phyloP scores from a whole-genome alignment of 805 yeast genomes.

The Sugiyamaella boreocaroliniensis region DNA sequence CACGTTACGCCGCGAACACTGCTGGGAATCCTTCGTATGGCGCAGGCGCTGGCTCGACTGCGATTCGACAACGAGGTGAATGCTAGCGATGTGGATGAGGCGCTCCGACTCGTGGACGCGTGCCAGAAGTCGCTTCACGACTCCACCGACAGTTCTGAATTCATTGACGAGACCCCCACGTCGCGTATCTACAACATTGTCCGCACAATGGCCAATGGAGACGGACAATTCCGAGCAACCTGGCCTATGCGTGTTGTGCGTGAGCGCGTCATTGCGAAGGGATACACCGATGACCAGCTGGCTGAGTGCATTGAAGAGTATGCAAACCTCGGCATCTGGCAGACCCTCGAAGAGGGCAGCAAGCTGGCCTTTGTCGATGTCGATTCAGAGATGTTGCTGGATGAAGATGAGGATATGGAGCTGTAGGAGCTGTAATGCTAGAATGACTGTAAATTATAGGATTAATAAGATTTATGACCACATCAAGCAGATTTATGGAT shows the following conservation, averaged over 20 bases:
- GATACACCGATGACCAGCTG: slow-evolving; percentile 75
- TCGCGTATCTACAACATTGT: slow-evolving; percentile 69
- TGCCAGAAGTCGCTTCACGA: slow-evolving; percentile 76
- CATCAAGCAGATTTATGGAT: too few relatives aligned
- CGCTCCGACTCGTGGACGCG: slow-evolving; percentile 75
- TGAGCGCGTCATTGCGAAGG: slow-evolving; percentile 66
- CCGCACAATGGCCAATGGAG: slow-evolving; percentile 47
- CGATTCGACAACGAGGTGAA: slow-evolving; percentile 70
- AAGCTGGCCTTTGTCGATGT: slow-evolving; percentile 15
- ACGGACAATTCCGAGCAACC: slow-evolving; percentile 30
- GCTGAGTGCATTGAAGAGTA: slow-evolving; percentile 72
- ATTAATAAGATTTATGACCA: background rate
- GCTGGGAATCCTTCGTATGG: slow-evolving; percentile 80
- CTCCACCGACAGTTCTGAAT: slow-evolving; percentile 35
- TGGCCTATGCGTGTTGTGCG: slow-evolving; percentile 46
- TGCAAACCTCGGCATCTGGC: slow-evolving; percentile 67
- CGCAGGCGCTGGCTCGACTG: slow-evolving; percentile 90
- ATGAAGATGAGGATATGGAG: slow-evolving; percentile 4
- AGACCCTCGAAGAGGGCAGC: slow-evolving; percentile 53
- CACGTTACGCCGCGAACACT: slow-evolving; percentile 95
- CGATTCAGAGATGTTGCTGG: background rate
- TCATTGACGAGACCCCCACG: slow-evolving; percentile 51
- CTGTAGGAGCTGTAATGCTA: background rate
- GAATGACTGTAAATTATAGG: background rate
- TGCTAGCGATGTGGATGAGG: slow-evolving; percentile 88